phyloP scores from a whole-genome alignment of 2,329 filamentous ascomycete genomes.

The Intubia oerlemansii region DNA sequence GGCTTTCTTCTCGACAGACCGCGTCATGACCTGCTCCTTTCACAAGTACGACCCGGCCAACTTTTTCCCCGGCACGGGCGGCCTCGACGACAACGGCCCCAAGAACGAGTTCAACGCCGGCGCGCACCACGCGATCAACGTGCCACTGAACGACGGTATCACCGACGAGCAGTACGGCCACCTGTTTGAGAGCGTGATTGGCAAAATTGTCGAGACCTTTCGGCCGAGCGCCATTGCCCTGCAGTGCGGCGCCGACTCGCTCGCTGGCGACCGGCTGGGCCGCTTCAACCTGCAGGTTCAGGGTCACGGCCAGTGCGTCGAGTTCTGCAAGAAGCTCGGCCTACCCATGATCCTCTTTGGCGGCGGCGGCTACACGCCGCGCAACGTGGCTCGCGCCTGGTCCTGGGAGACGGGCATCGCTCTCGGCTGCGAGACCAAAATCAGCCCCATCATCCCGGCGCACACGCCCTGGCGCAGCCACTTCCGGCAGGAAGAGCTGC shows the following conservation, averaged over 20 bases:
- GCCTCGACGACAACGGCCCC: constrained; percentile 66
- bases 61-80: constrained; percentile 88
- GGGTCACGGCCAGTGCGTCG: constrained; percentile 79
- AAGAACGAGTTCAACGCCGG: constrained; percentile 67
- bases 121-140: constrained; percentile 75
- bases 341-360: constrained; percentile 80
- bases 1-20: constrained; percentile 65
- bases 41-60: constrained; percentile 76
- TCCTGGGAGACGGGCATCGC: constrained; percentile 89
- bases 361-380: constrained; percentile 86
- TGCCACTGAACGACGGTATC: constrained; percentile 77
- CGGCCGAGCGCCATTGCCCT: constrained; percentile 80
- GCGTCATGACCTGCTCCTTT: constrained; percentile 79
- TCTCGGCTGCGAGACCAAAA: constrained; percentile 48
- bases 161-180: constrained; percentile 73
- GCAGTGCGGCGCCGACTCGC: constrained; percentile 86
- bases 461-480: constrained; percentile 74
- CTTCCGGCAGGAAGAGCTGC: constrained; percentile 72
- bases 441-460: constrained; percentile 51
- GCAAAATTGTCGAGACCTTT: constrained; percentile 60
- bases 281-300: constrained; percentile 94
- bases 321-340: constrained; percentile 62
- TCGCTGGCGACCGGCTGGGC: constrained; percentile 81
- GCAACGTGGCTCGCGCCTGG: constrained; percentile 93
- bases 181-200: constrained; percentile 68